These are phyloP conservation scores for Entomortierella beljakovae DNA, from an alignment of 192 early-diverging fungal species.

Conservation along the genomic window DNA sequence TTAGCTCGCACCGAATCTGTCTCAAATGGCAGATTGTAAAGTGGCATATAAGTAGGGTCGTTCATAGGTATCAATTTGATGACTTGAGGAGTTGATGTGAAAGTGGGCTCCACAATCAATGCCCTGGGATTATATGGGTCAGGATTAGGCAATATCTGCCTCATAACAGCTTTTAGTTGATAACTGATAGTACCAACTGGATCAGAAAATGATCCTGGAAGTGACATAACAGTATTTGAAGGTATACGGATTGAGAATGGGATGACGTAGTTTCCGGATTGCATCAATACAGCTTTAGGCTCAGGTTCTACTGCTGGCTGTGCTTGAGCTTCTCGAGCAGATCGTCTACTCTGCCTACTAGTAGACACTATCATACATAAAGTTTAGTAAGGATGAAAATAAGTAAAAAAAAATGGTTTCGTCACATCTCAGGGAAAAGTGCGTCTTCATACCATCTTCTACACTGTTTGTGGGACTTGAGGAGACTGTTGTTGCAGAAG, in stretches of 20 bases:
- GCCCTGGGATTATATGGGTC: slow-evolving; percentile 32
- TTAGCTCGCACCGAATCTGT: slow-evolving; percentile 44
- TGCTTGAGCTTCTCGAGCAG: slow-evolving; percentile 17
- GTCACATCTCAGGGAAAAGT: not conserved
- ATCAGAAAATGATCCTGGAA: slow-evolving; percentile 49
- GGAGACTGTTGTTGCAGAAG: not conserved
- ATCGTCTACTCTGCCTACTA: slow-evolving; percentile 12
- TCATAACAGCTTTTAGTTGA: slow-evolving; percentile 47
- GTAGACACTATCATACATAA: not conserved
- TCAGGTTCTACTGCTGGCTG: slow-evolving; percentile 17
- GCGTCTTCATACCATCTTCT: slow-evolving; percentile 14
- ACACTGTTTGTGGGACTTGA: slow-evolving; percentile 15
- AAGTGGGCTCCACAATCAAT: slow-evolving; percentile 40
- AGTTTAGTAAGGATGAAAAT: not conserved
- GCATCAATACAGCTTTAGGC: slow-evolving; percentile 53
- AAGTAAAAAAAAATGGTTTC: not conserved
- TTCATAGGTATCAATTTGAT: slow-evolving; percentile 54
- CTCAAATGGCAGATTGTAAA: slow-evolving; percentile 42
- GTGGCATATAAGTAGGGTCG: slow-evolving; percentile 36
- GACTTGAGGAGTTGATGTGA: slow-evolving; percentile 24
- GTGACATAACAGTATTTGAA: slow-evolving; percentile 32
- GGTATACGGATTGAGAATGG: slow-evolving; percentile 53
- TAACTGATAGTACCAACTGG: slow-evolving; percentile 39
- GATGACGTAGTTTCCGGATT: slow-evolving; percentile 52
- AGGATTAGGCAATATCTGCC: slow-evolving; percentile 42